Conservation (phyloP, 345 rosid genomes). For the Citrus inodora region DNA sequence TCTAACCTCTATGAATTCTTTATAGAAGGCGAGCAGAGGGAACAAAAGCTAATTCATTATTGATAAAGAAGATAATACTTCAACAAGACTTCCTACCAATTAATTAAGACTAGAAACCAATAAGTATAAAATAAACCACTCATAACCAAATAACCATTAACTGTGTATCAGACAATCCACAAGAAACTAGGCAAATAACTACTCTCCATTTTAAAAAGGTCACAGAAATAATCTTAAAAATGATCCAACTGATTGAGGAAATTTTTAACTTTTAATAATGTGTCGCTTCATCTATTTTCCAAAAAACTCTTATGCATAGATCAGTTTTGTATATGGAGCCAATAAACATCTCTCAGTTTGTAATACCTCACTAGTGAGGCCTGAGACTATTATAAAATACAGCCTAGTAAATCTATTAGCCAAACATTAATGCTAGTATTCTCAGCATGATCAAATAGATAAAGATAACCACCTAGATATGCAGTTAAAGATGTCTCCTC, state of each 20-base stretch:
- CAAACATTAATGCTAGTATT: not conserved
- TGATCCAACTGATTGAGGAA: not conserved
- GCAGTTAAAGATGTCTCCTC: not conserved
- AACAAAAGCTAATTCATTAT: not conserved
- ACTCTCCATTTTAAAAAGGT: not conserved
- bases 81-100: not conserved
- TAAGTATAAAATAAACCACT: not conserved
- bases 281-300: not conserved
- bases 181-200: not conserved
- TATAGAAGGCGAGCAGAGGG: not conserved
- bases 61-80: not conserved
- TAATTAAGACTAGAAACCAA: not conserved
- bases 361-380: not conserved
- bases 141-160: not conserved
- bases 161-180: not conserved
- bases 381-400: not conserved
- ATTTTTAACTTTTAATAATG: not conserved
- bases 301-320: not conserved
- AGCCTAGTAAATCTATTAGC: not conserved
- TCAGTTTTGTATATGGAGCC: not conserved
- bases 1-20: not conserved
- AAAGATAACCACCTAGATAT: not conserved
- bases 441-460: not conserved
- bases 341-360: not conserved
- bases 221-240: not conserved